phyloP scores from a whole-genome alignment of 2,329 filamentous ascomycete species.

The Taxawa tesnikishii region DNA sequence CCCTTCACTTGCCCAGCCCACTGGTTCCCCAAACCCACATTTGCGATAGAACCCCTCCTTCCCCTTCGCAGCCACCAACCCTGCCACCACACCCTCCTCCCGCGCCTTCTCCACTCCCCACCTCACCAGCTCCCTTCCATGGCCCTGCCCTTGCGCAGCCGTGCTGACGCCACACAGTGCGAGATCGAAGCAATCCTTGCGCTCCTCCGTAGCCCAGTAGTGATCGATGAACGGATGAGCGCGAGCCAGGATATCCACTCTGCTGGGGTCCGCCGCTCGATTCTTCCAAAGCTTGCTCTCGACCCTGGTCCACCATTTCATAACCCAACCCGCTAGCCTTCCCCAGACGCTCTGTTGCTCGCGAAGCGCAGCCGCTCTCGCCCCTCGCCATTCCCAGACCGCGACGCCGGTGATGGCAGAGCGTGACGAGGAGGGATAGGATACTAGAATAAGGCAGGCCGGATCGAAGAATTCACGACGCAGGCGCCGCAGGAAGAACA shows the following conservation, averaged over 20 bases:
- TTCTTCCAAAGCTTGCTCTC: constrained; percentile 13
- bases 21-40: constrained; percentile 2
- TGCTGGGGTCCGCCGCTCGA: constrained; percentile 12
- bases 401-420: constrained; percentile 13
- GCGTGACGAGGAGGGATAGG: background rate
- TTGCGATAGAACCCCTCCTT: constrained; percentile 15
- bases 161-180: constrained; percentile 14
- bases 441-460: constrained; percentile 2
- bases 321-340: constrained; percentile 3
- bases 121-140: constrained; percentile 13
- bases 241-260: constrained; percentile 7
- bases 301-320: constrained; percentile 11
- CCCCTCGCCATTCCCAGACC: constrained; percentile 13
- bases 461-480: constrained; percentile 8
- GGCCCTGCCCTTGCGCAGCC: constrained; percentile 10
- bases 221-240: constrained; percentile 11
- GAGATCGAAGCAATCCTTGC: constrained; percentile 16
- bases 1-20: constrained; percentile 5
- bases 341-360: constrained; percentile 5
- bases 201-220: constrained; percentile 12
- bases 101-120: constrained; percentile 18
- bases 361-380: constrained; percentile 2
- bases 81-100: constrained; percentile 40
- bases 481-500: constrained; percentile 13
- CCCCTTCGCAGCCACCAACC: constrained; percentile 13